Evolutionary conservation across 2,329 filamentous ascomycete species (phyloP).

Genomic region (Fusarium napiforme): DNA sequence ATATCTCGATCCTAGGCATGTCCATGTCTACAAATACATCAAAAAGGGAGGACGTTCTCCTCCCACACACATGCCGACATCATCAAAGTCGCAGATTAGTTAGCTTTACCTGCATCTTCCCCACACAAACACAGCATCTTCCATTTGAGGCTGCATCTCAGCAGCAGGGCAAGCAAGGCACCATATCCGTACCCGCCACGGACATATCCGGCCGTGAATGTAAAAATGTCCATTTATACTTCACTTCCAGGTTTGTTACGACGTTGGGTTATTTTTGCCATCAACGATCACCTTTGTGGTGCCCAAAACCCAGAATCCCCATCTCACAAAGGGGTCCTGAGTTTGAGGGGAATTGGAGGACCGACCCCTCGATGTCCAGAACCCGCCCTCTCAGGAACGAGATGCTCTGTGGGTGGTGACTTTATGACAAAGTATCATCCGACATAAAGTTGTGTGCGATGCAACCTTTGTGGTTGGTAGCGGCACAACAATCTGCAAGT

Average conservation of each 20-base stretch:
- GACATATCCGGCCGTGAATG: slow-evolving; percentile 13
- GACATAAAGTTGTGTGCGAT: slow-evolving; percentile 10
- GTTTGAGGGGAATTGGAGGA: slow-evolving; percentile 45
- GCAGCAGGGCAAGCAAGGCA: slow-evolving; percentile 13
- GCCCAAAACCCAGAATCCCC: slow-evolving; percentile 12
- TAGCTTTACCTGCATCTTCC: slow-evolving; percentile 31
- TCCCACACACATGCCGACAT: slow-evolving; percentile 32
- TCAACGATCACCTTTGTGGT: neutral
- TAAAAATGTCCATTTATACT: neutral
- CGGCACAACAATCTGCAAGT: slow-evolving; percentile 22
- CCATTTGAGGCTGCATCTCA: slow-evolving; percentile 34
- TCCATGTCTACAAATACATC: slow-evolving; percentile 5
- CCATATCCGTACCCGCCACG: slow-evolving; percentile 19
- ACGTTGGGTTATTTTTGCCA: neutral
- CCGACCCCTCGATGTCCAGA: slow-evolving; percentile 35
- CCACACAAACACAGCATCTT: slow-evolving; percentile 14
- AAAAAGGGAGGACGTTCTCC: slow-evolving; percentile 21
- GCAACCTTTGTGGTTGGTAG: slow-evolving; percentile 31
- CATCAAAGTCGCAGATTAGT: slow-evolving; percentile 14
- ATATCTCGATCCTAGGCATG: neutral
- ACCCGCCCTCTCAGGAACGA: slow-evolving; percentile 21
- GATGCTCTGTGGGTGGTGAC: slow-evolving; percentile 25
- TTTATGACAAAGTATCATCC: slow-evolving; percentile 21
- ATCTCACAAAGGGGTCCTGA: slow-evolving; percentile 38
- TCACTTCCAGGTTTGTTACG: neutral